Evolutionary conservation across 169 alveolate genomes (phyloP), one percentile per base, ranked within the genome.

Genomic region (Plasmodium gaboni): DNA sequence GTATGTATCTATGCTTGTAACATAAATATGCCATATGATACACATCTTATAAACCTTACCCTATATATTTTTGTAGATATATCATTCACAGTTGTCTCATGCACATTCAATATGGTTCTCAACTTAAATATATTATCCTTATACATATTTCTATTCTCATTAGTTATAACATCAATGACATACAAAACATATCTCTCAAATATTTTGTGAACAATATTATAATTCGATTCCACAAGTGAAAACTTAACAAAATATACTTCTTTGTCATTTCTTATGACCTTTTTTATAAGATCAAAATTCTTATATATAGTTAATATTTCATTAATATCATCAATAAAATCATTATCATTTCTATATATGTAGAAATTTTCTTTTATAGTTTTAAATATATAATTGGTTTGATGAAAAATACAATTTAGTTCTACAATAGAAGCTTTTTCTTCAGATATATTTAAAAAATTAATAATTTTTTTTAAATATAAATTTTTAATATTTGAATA

Each of bases 391-490:
- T 61, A 46, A 80, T 80, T 19, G 0, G 80, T 80, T 15, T 80
- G 90, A 8, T 67, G 15, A 38, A 19, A 80, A 42, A 80, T 80
- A 38, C 90, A 80, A 15, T 67, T n/a, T 22, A 80, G 28, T 46
- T 80, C 90, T 19, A 80, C 90, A 24, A 50, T 71, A 28, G 72
- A 19, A 15, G 90, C 78, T 24, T 22, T 65, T 19, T 80, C 83
- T 0, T 80, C 90, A 19, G 90, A 60, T 59, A 80, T 67, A 67
- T 80, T 80, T 67, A 80, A 60, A 80, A 80, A 80, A 24, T 80
- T 80, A 51, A 80, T 70, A 53, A 80, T 80, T 80, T 67, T 80
- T 80, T 80, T 80, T 67, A 80, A 80, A 80, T 80, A 80, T 38
- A 80, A 12, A 80, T 80, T 80, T 80, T 80, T 80, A 38, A 80